A percentile compares a stretch with the other conserved stretches of the same genome.
These are phyloP conservation scores for Malbranchea zuffiana DNA, from an alignment of 2,329 filamentous ascomycete genomes.

Conservation along the genomic window DNA sequence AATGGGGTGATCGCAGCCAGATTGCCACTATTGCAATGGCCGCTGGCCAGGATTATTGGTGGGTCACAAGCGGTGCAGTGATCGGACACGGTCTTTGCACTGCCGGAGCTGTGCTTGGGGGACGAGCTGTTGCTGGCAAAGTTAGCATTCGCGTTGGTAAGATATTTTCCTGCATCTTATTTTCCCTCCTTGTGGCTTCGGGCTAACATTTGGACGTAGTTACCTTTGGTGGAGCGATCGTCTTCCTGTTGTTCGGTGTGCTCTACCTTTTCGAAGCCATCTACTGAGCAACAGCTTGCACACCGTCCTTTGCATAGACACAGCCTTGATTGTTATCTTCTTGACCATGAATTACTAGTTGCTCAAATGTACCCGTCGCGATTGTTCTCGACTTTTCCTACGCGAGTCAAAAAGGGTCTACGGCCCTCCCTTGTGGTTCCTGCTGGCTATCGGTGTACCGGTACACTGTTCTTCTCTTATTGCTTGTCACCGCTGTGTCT, in stretches of 20 bases:
- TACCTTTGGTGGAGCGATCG: conserved; percentile 78
- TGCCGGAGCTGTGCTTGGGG: conserved; percentile 79
- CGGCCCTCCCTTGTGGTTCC: not conserved
- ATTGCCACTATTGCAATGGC: conserved; percentile 99
- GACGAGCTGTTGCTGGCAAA: conserved; percentile 79
- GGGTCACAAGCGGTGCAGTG: conserved; percentile 84
- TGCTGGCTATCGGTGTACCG: conserved; percentile 1
- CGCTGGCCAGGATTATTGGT: conserved; percentile 96
- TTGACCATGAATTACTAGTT: conserved; percentile 11
- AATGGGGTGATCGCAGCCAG: conserved; percentile 96
- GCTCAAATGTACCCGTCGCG: conserved; percentile 2
- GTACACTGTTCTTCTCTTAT: no score
- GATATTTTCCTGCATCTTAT: conserved; percentile 24
- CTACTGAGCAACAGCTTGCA: conserved; percentile 29
- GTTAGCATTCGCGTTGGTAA: conserved; percentile 94
- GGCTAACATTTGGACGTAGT: conserved; percentile 45
- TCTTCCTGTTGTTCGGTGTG: conserved; percentile 82
- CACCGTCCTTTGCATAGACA: not conserved
- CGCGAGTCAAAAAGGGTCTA: no score
- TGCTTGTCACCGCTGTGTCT: no score
- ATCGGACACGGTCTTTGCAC: conserved; percentile 84
- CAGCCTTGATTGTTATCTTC: conserved; percentile 4
- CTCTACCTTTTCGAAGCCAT: conserved; percentile 82
- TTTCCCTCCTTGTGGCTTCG: conserved; percentile 7
- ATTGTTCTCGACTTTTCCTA: not conserved